Percentiles rank a stretch among this genome's conserved stretches.
These are phyloP conservation scores for Mycena maculata DNA, from an alignment of 768 basidiomycete genomes.

Conservation along the genomic window DNA sequence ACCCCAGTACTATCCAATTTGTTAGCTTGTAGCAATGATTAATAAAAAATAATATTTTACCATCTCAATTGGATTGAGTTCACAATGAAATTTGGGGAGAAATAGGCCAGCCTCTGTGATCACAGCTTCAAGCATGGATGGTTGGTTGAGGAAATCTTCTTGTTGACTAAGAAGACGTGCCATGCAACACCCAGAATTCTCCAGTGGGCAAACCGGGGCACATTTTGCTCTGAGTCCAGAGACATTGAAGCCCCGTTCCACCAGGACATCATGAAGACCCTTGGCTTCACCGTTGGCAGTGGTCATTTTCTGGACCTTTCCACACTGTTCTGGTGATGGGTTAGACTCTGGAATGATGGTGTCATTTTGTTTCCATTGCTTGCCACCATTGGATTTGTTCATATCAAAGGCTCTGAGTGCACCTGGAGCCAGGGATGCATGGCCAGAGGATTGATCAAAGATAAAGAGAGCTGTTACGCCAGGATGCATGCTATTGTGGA, in stretches of 20 bases:
- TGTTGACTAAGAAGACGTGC: constrained; percentile 30
- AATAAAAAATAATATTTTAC: too few species aligned
- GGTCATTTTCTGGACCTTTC: constrained; percentile 30
- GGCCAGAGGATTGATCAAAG: constrained; percentile 37
- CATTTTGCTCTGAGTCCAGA: constrained; percentile 20
- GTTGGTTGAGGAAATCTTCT: too few species aligned
- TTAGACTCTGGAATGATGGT: constrained; percentile 33
- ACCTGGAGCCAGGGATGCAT: constrained; percentile 33
- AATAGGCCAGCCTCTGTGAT: too few species aligned
- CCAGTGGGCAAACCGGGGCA: constrained; percentile 7
- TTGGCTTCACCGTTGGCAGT: constrained; percentile 9
- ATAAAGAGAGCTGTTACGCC: too few species aligned
- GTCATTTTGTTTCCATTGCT: constrained; percentile 27
- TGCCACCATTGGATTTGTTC: too few species aligned
- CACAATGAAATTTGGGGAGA: too few species aligned
- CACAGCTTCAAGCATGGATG: too few species aligned
- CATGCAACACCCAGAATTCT: constrained; percentile 34
- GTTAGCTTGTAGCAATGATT: too few species aligned
- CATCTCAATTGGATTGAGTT: too few species aligned
- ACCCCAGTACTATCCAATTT: too few species aligned
- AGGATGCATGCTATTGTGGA: constrained; percentile 24
- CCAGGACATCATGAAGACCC: background rate
- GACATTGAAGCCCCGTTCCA: constrained; percentile 21
- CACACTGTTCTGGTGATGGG: constrained; percentile 27
- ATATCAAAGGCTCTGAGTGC: constrained; percentile 36